phyloP scores from a whole-genome alignment of 208 protist species.

The Crithidia brevicula region DNA sequence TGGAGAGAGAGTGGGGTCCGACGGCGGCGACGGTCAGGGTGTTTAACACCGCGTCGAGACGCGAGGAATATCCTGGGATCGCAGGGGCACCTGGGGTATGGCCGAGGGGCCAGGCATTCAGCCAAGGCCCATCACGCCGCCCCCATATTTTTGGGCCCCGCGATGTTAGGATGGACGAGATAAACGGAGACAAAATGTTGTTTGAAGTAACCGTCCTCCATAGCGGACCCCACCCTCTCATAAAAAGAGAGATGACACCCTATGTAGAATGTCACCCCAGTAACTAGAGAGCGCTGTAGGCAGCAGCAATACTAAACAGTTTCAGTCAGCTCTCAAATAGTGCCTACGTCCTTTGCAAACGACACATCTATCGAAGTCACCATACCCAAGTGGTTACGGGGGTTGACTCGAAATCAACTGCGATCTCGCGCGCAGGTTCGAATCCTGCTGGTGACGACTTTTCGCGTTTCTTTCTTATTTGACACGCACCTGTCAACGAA shows the following conservation, averaged over 20 bases:
- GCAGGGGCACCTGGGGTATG: background rate
- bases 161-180: no score
- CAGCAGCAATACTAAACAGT: background rate
- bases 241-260: constrained; percentile 10
- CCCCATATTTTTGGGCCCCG: no score
- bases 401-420: constrained; percentile 90
- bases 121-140: no score
- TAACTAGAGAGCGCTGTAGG: background rate
- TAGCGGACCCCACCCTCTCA: constrained; percentile 15
- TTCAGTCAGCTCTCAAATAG: no score
- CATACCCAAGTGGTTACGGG: constrained; percentile 92
- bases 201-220: constrained; percentile 34
- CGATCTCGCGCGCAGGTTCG: constrained; percentile 90
- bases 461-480: background rate
- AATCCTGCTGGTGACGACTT: constrained; percentile 81
- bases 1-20: constrained; percentile 10
- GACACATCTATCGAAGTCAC: constrained; percentile 26
- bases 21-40: constrained; percentile 24
- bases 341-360: background rate
- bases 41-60: constrained; percentile 26
- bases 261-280: constrained; percentile 2
- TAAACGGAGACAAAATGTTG: background rate
- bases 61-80: background rate
- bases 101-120: background rate
- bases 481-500: background rate